These are phyloP conservation scores for Debaryomyces tyrocola DNA, from an alignment of 805 yeast species.

Conservation along the genomic window DNA sequence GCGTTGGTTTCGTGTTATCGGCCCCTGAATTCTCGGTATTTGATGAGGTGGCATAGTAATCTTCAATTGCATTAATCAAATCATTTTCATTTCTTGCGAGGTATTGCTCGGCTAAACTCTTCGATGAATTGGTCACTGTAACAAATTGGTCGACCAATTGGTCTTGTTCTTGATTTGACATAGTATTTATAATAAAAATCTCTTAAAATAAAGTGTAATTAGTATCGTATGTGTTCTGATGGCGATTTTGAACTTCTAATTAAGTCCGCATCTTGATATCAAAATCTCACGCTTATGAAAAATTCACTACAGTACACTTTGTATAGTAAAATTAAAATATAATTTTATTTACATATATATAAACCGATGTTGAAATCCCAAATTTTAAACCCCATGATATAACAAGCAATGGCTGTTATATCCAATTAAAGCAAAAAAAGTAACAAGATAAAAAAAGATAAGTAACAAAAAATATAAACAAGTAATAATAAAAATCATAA, in stretches of 20 bases:
- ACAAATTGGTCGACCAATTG: constrained; percentile 35
- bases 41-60: constrained; percentile 29
- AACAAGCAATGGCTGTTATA: constrained; percentile 6
- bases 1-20: background rate
- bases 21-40: background rate
- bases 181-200: background rate
- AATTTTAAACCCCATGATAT: constrained; percentile 35
- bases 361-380: constrained; percentile 54
- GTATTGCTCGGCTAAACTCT: constrained; percentile 40
- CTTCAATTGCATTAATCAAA: constrained; percentile 41
- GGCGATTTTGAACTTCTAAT: constrained; percentile 6
- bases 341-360: constrained; percentile 11
- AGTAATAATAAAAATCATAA: constrained; percentile 13
- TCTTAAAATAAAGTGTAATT: no score
- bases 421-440: constrained; percentile 12
- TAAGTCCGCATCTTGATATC: background rate
- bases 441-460: constrained; percentile 5
- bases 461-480: constrained; percentile 8
- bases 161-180: constrained; percentile 17
- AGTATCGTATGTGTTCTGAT: constrained; percentile 2
- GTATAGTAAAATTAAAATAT: constrained; percentile 2
- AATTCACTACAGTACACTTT: background rate
- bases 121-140: constrained; percentile 34
- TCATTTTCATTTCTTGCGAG: constrained; percentile 36
- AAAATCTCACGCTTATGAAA: background rate